phyloP scores from a whole-genome alignment of 352 stramenopile genomes.

The Globisporangium sylvaticum region DNA sequence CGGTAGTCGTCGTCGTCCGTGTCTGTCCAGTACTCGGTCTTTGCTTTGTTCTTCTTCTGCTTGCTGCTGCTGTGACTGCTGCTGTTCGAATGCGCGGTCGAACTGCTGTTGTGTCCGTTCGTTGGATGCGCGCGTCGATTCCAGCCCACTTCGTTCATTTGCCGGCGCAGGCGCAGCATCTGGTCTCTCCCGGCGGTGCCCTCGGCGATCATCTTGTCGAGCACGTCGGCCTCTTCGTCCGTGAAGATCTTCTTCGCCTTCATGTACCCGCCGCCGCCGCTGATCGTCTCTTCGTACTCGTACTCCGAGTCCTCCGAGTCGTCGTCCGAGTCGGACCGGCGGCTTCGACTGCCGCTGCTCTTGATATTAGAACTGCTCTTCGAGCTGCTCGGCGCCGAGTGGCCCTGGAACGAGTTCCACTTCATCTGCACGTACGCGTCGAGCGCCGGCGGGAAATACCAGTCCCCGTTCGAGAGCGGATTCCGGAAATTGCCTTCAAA shows the following conservation, averaged over 20 bases:
- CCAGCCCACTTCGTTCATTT: conserved; percentile 61
- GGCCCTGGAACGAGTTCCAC: conserved; percentile 66
- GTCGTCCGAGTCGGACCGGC: conserved; percentile 27
- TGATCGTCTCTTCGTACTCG: conserved; percentile 19
- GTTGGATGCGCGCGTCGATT: conserved; percentile 40
- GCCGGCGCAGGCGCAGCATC: conserved; percentile 58
- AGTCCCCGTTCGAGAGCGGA: conserved; percentile 36
- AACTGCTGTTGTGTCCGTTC: not conserved
- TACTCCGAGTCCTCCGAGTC: conserved; percentile 45
- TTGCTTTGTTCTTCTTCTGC: conserved; percentile 24
- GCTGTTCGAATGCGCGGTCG: not conserved
- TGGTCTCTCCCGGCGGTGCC: conserved; percentile 65
- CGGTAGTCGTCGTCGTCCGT: conserved; percentile 44
- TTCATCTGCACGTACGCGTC: conserved; percentile 78
- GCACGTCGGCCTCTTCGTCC: conserved; percentile 64
- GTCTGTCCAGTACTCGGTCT: conserved; percentile 36
- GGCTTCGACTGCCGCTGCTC: not conserved
- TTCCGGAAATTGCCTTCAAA: conserved; percentile 52
- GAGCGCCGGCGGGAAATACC: conserved; percentile 50
- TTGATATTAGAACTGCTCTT: conserved; percentile 4
- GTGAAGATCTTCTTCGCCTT: conserved; percentile 58
- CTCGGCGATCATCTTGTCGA: conserved; percentile 79
- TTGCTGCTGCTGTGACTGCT: conserved; percentile 23
- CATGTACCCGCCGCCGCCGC: conserved; percentile 43
- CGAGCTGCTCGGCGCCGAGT: conserved; percentile 12